A percentile compares a stretch with the other conserved stretches of the same genome.
These are phyloP conservation scores for Cardamine resedifolia DNA, from an alignment of 345 rosid genomes.

Conservation along the genomic window DNA sequence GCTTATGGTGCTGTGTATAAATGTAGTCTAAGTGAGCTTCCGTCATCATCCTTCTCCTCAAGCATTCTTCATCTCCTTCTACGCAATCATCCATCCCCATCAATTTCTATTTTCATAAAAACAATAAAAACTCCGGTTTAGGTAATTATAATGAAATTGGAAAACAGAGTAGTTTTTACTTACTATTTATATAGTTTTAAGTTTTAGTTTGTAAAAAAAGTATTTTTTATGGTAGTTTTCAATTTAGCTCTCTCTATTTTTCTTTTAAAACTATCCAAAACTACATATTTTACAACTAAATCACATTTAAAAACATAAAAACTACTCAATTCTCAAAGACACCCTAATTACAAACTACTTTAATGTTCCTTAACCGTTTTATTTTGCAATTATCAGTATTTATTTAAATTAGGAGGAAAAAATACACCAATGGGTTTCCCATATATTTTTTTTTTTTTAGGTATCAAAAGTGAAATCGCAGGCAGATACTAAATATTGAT, in stretches of 20 bases:
- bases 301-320: too few relatives aligned
- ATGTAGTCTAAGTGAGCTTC: slow-evolving; percentile 93
- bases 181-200: too few relatives aligned
- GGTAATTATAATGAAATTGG: too few relatives aligned
- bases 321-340: too few relatives aligned
- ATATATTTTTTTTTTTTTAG: neutral
- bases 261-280: too few relatives aligned
- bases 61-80: slow-evolving; percentile 58
- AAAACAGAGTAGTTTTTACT: too few relatives aligned
- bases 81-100: slow-evolving; percentile 59
- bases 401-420: neutral
- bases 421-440: neutral
- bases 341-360: slow-evolving; percentile 10
- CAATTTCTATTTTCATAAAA: slow-evolving; percentile 36
- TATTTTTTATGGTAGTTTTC: too few relatives aligned
- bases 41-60: slow-evolving; percentile 51
- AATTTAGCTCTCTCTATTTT: too few relatives aligned
- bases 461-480: neutral
- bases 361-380: neutral
- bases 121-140: neutral
- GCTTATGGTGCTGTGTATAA: slow-evolving; percentile 75
- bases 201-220: too few relatives aligned
- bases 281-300: too few relatives aligned
- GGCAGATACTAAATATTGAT: neutral
- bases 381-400: neutral